Conservation (phyloP, 768 basidiomycete genomes). For the Rhizopogon sp. region DNA sequence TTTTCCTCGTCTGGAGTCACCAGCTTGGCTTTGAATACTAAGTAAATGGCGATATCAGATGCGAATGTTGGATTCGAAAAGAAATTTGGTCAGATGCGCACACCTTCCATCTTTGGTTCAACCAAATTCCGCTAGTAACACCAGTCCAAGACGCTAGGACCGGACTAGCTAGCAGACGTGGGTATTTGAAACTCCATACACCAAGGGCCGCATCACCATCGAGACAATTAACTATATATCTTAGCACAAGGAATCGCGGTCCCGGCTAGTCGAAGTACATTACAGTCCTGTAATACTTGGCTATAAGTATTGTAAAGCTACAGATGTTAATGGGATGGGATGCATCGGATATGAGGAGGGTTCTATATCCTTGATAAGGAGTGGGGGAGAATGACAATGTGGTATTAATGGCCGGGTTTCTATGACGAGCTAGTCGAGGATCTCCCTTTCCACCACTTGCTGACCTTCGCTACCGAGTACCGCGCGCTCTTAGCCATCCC, state of each 20-base stretch:
- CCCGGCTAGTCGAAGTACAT: not conserved
- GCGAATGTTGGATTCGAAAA: not conserved
- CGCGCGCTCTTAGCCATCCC: constrained; percentile 74
- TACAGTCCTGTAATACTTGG: not conserved
- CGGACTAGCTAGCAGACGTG: too few relatives aligned
- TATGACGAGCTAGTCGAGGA: constrained; percentile 8
- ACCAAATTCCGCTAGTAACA: too few relatives aligned
- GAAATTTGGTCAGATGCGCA: not conserved
- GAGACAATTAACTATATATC: not conserved
- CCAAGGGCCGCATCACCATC: too few relatives aligned
- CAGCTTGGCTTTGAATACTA: too few relatives aligned
- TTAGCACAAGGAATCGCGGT: not conserved
- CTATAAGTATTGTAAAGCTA: not conserved
- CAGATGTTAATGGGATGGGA: not conserved
- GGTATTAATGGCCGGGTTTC: not conserved
- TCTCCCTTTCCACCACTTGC: constrained; percentile 71
- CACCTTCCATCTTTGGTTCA: not conserved
- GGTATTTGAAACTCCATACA: too few relatives aligned
- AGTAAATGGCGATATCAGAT: not conserved
- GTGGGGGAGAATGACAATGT: not conserved
- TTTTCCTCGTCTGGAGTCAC: too few relatives aligned
- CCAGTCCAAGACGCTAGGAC: too few relatives aligned
- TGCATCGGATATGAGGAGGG: not conserved
- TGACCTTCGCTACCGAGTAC: constrained; percentile 72
- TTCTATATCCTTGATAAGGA: not conserved